A percentile compares a stretch with the other conserved stretches of the same genome.
phyloP scores from a whole-genome alignment of 2,329 filamentous ascomycete genomes.

The Pseudogymnoascus sp. region DNA sequence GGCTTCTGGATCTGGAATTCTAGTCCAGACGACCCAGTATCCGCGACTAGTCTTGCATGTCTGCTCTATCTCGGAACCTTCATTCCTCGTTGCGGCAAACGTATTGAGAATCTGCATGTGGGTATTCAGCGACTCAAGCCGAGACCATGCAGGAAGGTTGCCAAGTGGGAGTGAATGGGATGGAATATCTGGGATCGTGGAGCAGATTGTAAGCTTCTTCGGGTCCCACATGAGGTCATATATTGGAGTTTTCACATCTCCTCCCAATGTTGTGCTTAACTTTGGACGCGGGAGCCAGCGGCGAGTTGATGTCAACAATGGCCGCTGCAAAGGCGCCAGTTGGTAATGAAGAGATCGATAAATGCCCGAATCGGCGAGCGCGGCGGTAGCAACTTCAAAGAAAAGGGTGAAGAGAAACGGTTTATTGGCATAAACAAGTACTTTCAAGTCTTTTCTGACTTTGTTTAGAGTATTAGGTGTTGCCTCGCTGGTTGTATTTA shows the following conservation, averaged over 20 bases:
- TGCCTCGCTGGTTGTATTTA: conserved; percentile 14
- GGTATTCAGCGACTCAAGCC: conserved; percentile 55
- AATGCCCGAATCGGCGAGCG: conserved; percentile 44
- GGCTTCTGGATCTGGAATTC: conserved; percentile 37
- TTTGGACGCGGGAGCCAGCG: conserved; percentile 47
- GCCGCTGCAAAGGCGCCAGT: conserved; percentile 48
- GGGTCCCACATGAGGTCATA: conserved; percentile 59
- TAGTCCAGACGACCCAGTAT: conserved; percentile 63
- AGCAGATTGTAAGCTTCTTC: conserved; percentile 45
- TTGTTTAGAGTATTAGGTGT: conserved; percentile 40
- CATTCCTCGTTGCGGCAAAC: conserved; percentile 38
- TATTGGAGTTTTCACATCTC: conserved; percentile 34
- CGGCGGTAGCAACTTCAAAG: conserved; percentile 53
- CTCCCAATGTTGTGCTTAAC: conserved; percentile 12
- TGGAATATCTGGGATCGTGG: conserved; percentile 59
- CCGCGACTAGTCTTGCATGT: conserved; percentile 58
- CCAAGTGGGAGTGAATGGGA: conserved; percentile 30
- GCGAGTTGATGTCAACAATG: conserved; percentile 46
- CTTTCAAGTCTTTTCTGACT: conserved; percentile 52
- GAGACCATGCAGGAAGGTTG: conserved; percentile 40
- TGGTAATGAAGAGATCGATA: conserved; percentile 55
- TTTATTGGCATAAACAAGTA: conserved; percentile 63
- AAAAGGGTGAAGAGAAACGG: conserved; percentile 74
- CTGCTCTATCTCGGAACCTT: conserved; percentile 43
- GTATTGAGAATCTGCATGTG: conserved; percentile 56